Evolutionary conservation across 1,284 basidiomycete species (phyloP).

Genomic region (Moesziomyces aphidis): DNA sequence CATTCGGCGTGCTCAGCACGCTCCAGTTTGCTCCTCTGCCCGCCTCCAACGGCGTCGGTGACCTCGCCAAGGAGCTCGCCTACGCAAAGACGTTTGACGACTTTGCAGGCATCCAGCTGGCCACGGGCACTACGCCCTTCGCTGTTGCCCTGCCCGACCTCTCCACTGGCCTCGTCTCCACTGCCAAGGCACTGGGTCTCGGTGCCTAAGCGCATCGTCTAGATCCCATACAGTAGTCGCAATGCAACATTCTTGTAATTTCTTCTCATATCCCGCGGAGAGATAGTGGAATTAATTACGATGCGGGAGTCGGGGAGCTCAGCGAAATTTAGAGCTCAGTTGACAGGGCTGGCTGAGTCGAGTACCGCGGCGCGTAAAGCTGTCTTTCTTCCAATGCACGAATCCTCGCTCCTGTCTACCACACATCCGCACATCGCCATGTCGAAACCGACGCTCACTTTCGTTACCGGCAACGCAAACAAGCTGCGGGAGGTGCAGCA

Average conservation of each 20-base stretch:
- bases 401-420: neutral
- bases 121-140: conserved; percentile 46
- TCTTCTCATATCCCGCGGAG: neutral
- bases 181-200: conserved; percentile 8
- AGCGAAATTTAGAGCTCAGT: conserved; percentile 3
- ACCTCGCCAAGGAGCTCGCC: conserved; percentile 40
- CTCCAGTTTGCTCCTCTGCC: conserved; percentile 49
- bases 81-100: conserved; percentile 42
- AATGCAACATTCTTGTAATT: neutral
- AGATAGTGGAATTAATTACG: too few relatives aligned
- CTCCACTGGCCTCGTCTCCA: conserved; percentile 19
- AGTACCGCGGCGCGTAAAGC: conserved; percentile 12
- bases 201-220: conserved; percentile 2
- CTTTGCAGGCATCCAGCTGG: conserved; percentile 47
- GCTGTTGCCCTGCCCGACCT: conserved; percentile 38
- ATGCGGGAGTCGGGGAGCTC: too few relatives aligned
- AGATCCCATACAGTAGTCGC: neutral
- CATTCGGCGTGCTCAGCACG: conserved; percentile 49
- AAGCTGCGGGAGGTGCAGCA: conserved; percentile 89
- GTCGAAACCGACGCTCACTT: conserved; percentile 68
- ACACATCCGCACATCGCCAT: conserved; percentile 2
- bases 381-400: conserved; percentile 1
- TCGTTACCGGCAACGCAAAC: conserved; percentile 94
- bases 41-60: conserved; percentile 47
- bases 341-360: conserved; percentile 19